phyloP scores from a whole-genome alignment of 164 flowering plant species.

The Nymphaea colorata region DNA sequence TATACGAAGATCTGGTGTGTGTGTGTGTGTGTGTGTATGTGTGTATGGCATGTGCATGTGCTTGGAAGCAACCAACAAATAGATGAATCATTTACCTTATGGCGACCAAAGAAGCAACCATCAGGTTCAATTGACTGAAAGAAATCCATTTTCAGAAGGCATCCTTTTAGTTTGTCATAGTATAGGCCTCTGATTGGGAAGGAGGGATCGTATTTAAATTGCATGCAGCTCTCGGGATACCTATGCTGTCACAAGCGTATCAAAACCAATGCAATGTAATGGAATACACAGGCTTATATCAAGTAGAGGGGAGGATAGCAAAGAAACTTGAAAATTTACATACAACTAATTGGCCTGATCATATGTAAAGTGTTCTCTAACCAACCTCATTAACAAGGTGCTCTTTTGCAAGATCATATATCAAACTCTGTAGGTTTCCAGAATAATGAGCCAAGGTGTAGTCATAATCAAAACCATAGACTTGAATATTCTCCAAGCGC shows the following conservation, averaged over 20 bases:
- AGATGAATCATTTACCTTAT: slow-evolving; percentile 36
- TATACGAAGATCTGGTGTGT: too few relatives aligned
- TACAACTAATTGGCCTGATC: neutral
- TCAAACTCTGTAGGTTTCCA: slow-evolving; percentile 57
- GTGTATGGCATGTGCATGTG: too few relatives aligned
- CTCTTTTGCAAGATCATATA: slow-evolving; percentile 82
- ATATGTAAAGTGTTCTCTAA: neutral
- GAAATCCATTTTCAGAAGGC: slow-evolving; percentile 83
- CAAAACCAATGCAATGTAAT: slow-evolving; percentile 4
- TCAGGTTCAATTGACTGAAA: slow-evolving; percentile 90
- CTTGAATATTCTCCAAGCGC: slow-evolving; percentile 71
- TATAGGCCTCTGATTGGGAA: slow-evolving; percentile 87
- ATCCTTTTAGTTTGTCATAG: slow-evolving; percentile 81
- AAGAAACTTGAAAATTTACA: neutral
- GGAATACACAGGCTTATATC: neutral
- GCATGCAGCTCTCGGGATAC: slow-evolving; percentile 69
- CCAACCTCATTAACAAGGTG: slow-evolving; percentile 86
- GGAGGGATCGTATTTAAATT: slow-evolving; percentile 57
- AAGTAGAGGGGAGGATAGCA: neutral
- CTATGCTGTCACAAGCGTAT: slow-evolving; percentile 38
- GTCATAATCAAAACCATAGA: slow-evolving; percentile 90
- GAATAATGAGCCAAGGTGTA: slow-evolving; percentile 96
- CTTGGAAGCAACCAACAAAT: too few relatives aligned
- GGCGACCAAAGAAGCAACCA: slow-evolving; percentile 86
- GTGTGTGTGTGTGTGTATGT: too few relatives aligned